Conservation (phyloP, 148 eudicot genomes). For the Amaranthus hypochondriacus region DNA sequence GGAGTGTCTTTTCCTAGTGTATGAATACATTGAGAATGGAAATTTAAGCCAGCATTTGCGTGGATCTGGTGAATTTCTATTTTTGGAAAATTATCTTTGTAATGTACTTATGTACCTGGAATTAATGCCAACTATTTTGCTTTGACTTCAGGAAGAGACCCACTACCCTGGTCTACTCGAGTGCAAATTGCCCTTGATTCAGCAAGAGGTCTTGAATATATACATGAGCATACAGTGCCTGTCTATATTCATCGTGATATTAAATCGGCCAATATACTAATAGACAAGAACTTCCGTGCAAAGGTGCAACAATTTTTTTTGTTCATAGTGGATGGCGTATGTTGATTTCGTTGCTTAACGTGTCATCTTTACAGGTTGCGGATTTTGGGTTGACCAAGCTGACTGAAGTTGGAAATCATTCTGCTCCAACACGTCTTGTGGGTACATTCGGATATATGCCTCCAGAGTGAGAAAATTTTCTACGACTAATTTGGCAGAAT, state of each 20-base stretch:
- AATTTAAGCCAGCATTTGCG: constrained; percentile 82
- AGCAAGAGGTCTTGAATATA: constrained; percentile 45
- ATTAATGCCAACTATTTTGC: background rate
- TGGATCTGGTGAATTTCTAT: constrained; percentile 47
- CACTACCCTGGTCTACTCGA: constrained; percentile 36
- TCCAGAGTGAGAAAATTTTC: constrained; percentile 46
- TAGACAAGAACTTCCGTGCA: constrained; percentile 38
- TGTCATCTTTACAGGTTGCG: constrained; percentile 63
- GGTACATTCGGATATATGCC: constrained; percentile 54
- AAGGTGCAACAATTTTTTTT: constrained; percentile 26
- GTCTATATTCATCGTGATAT: constrained; percentile 46
- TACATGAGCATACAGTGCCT: constrained; percentile 46
- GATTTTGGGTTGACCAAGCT: constrained; percentile 51
- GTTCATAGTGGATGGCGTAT: background rate
- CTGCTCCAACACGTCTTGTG: constrained; percentile 40
- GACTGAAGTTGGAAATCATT: constrained; percentile 62
- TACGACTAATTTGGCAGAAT: constrained; percentile 10
- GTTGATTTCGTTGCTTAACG: constrained; percentile 13
- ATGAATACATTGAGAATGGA: constrained; percentile 83
- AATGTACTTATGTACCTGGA: background rate
- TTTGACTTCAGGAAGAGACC: constrained; percentile 42
- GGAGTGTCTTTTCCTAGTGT: constrained; percentile 77
- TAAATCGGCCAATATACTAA: constrained; percentile 39
- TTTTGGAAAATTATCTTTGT: constrained; percentile 5
- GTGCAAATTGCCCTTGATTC: constrained; percentile 48